These are phyloP conservation scores for Aspergillus leporis DNA, from an alignment of 495 filamentous ascomycete species.

Conservation along the genomic window DNA sequence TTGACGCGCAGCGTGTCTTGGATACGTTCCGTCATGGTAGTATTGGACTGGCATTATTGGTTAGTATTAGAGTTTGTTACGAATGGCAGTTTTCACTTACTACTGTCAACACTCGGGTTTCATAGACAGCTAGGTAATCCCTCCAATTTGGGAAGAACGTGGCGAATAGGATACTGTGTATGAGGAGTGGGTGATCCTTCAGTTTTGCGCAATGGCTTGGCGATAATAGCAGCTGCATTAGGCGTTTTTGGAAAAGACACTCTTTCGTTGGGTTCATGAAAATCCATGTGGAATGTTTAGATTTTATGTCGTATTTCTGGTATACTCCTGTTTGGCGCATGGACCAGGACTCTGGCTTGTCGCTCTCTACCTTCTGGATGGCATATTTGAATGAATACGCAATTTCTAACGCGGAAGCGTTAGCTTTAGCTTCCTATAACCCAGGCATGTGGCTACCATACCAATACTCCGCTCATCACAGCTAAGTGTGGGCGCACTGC, in stretches of 20 bases:
- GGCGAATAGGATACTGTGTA: slow-evolving; percentile 39
- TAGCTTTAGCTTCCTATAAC: slow-evolving; percentile 1
- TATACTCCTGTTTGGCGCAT: slow-evolving; percentile 47
- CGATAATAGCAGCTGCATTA: slow-evolving; percentile 18
- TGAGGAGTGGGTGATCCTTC: slow-evolving; percentile 22
- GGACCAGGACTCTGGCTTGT: slow-evolving; percentile 33
- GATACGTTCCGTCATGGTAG: slow-evolving; percentile 30
- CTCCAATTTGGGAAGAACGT: slow-evolving; percentile 42
- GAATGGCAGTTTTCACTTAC: slow-evolving; percentile 10
- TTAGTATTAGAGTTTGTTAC: background rate
- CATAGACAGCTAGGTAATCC: slow-evolving; percentile 35
- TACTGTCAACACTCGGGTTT: slow-evolving; percentile 34
- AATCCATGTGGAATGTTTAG: slow-evolving; percentile 30
- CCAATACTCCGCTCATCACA: slow-evolving; percentile 24
- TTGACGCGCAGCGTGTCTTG: slow-evolving; percentile 31
- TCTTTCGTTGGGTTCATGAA: slow-evolving; percentile 37
- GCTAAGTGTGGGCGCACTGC: slow-evolving; percentile 26
- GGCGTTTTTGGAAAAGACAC: slow-evolving; percentile 27
- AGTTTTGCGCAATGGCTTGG: slow-evolving; percentile 7
- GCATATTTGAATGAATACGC: slow-evolving; percentile 44
- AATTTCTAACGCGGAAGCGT: slow-evolving; percentile 29
- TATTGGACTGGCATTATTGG: slow-evolving; percentile 17
- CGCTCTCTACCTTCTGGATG: slow-evolving; percentile 29
- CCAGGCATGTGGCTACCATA: slow-evolving; percentile 14
- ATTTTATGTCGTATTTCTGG: slow-evolving; percentile 33